Conservation (phyloP, 2,329 filamentous ascomycete species). For the Claviceps pazoutovae region DNA sequence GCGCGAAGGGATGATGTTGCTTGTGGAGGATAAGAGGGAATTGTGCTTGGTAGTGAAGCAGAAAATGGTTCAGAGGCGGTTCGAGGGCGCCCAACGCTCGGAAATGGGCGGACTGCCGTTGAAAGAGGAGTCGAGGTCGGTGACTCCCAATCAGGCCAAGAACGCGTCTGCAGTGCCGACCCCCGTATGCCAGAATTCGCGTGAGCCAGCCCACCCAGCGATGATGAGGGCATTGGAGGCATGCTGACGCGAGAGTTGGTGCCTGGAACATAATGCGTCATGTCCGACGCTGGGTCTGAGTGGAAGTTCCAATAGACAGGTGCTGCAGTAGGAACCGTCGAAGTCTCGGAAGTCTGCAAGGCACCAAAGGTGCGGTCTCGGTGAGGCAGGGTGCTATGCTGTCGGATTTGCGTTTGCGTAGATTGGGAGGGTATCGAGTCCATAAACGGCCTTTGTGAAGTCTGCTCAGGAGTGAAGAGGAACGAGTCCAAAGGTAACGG, state of each 20-base stretch:
- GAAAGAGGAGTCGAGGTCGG: conserved; percentile 11
- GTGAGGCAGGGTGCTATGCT: conserved; percentile 4
- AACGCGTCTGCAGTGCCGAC: conserved; percentile 1
- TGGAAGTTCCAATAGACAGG: neutral
- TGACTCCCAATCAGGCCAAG: conserved; percentile 4
- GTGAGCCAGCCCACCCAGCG: neutral
- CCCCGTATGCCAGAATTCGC: neutral
- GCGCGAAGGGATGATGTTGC: conserved; percentile 4
- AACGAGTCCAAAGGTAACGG: neutral
- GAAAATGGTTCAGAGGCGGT: conserved; percentile 10
- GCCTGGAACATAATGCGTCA: neutral
- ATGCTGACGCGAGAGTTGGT: neutral
- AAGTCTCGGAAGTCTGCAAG: neutral
- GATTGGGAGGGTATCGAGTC: neutral
- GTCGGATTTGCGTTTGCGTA: neutral
- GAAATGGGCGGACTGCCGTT: conserved; percentile 7
- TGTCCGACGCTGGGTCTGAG: neutral
- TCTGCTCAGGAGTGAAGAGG: neutral
- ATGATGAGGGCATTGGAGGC: neutral
- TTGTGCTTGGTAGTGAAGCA: conserved; percentile 7
- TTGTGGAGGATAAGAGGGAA: conserved; percentile 8
- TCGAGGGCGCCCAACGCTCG: conserved; percentile 8
- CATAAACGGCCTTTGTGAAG: neutral
- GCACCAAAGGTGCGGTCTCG: conserved; percentile 2
- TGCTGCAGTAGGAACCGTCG: neutral